These are phyloP conservation scores for Exutisphaerella laricina DNA, from an alignment of 2,329 filamentous ascomycete species.

Conservation along the genomic window DNA sequence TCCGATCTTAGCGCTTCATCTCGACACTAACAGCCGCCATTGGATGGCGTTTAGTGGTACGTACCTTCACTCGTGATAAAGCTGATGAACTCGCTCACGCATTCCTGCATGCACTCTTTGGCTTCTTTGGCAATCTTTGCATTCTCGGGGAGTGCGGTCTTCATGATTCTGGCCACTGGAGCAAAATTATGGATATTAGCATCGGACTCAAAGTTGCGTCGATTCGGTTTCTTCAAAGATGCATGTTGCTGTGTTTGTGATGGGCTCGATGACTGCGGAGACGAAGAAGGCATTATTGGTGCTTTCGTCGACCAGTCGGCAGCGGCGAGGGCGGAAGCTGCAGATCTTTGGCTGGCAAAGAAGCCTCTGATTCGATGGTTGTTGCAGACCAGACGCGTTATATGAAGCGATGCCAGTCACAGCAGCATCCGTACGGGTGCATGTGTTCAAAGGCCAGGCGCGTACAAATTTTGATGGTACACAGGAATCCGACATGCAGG, in stretches of 20 bases:
- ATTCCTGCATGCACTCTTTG: slow-evolving; percentile 99
- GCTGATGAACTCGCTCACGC: slow-evolving; percentile 98
- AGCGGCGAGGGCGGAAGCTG: slow-evolving; percentile 29
- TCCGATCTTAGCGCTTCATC: slow-evolving; percentile 12
- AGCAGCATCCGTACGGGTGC: slow-evolving; percentile 25
- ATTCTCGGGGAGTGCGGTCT: slow-evolving; percentile 92
- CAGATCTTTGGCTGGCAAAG: slow-evolving; percentile 32
- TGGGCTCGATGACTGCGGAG: slow-evolving; percentile 30
- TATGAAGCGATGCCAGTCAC: slow-evolving; percentile 30
- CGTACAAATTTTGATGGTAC: slow-evolving; percentile 27
- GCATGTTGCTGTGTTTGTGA: slow-evolving; percentile 24
- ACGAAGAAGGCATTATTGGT: slow-evolving; percentile 42
- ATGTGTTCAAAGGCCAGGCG: slow-evolving; percentile 28
- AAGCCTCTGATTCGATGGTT: slow-evolving; percentile 43
- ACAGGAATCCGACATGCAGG: slow-evolving; percentile 23
- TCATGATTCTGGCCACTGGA: slow-evolving; percentile 99
- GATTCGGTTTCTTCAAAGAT: slow-evolving; percentile 25
- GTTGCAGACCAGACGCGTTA: slow-evolving; percentile 37
- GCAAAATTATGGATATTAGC: slow-evolving; percentile 93
- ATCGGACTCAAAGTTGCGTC: slow-evolving; percentile 53
- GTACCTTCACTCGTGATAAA: slow-evolving; percentile 99
- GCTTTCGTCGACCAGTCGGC: slow-evolving; percentile 28
- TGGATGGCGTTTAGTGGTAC: slow-evolving; percentile 34
- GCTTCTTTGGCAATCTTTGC: slow-evolving; percentile 96
- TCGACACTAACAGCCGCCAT: slow-evolving; percentile 14